These are phyloP conservation scores for Aspergillus awamori DNA, from an alignment of 2,329 filamentous ascomycete genomes.

Conservation along the genomic window DNA sequence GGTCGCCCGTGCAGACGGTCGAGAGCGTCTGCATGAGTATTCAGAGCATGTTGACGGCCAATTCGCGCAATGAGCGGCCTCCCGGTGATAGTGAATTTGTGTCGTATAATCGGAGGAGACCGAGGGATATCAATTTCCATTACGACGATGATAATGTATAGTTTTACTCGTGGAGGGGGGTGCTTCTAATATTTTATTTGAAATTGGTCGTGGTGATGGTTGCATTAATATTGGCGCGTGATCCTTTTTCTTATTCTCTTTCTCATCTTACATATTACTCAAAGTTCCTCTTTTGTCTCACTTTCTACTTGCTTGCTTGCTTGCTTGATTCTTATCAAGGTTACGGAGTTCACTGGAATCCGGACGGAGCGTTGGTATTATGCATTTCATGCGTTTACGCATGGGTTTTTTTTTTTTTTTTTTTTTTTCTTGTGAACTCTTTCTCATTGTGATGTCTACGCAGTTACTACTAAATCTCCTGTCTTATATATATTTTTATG, in stretches of 20 bases:
- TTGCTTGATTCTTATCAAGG: not conserved
- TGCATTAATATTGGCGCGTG: not conserved
- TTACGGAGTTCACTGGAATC: not conserved
- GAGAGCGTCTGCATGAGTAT: constrained; percentile 97
- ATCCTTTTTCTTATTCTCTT: too few species aligned
- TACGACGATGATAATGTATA: constrained; percentile 87
- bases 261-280: too few species aligned
- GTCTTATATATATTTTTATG: not conserved
- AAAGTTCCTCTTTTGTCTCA: too few species aligned
- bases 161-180: not conserved
- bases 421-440: not conserved
- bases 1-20: constrained; percentile 96
- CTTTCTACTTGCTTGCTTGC: not conserved
- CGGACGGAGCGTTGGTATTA: not conserved
- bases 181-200: too few species aligned
- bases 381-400: not conserved
- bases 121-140: constrained; percentile 87
- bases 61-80: constrained; percentile 86
- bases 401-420: not conserved
- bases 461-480: not conserved
- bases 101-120: constrained; percentile 72
- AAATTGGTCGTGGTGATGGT: not conserved
- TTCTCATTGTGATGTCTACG: not conserved
- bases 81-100: constrained; percentile 91
- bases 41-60: constrained; percentile 97